phyloP scores from a whole-genome alignment of 768 basidiomycete species.

The Crepidotus variabilis region DNA sequence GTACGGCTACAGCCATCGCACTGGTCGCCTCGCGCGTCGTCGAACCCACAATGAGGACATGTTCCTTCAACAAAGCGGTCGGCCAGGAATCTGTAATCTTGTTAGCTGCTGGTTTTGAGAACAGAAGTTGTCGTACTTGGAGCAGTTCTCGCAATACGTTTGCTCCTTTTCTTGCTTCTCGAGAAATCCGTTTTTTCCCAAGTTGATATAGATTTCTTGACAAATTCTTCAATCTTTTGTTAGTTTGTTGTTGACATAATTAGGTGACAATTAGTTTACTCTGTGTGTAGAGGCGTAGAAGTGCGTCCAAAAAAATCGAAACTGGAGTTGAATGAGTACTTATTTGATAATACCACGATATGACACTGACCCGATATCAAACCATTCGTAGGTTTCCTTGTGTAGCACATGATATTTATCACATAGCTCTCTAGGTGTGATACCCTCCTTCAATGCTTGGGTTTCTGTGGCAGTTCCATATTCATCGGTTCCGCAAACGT shows the following conservation, averaged over 20 bases:
- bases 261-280: constrained; percentile 42
- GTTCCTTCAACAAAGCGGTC: constrained; percentile 98
- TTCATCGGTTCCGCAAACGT: constrained; percentile 97
- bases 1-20: constrained; percentile 93
- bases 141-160: constrained; percentile 91
- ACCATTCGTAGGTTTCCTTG: constrained; percentile 95
- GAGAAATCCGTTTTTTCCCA: constrained; percentile 73
- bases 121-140: constrained; percentile 48
- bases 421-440: constrained; percentile 77
- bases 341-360: background rate
- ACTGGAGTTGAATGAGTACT: constrained; percentile 30
- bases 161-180: constrained; percentile 87
- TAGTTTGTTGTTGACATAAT: background rate
- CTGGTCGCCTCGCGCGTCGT: constrained; percentile 97
- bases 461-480: constrained; percentile 99
- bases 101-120: background rate
- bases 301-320: constrained; percentile 98
- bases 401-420: constrained; percentile 90
- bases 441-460: constrained; percentile 85
- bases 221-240: constrained; percentile 57
- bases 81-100: constrained; percentile 71
- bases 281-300: constrained; percentile 83
- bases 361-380: constrained; percentile 76
- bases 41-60: constrained; percentile 89
- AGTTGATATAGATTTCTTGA: constrained; percentile 84